Base-by-base conservation (phyloP, 768 basidiomycete genomes). In the Clitopilus passeckerianus region DNA sequence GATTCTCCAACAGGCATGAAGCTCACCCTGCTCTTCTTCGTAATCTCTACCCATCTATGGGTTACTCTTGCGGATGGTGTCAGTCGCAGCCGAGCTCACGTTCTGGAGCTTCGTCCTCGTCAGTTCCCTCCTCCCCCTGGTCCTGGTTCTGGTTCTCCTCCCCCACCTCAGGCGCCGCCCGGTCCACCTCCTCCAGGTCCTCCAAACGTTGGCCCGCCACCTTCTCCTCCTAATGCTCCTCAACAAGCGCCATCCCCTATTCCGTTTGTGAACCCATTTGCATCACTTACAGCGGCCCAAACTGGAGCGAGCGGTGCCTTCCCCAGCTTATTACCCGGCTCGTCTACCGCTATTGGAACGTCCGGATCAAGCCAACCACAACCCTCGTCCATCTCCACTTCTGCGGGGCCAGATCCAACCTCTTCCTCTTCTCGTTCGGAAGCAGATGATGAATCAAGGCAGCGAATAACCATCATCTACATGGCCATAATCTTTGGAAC, bases 401-500 rank as follows among this genome's bases (percentile, higher is more conserved):
- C 22, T 50, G 16, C 10, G 46, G 5, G 3, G 12, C 10, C 37
- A 41, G 37, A n/a, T 15, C n/a, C 18, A 50, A 50, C 46, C 46
- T 50, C 16, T 50, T 10, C 12, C 46, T 20, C 46, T n/a, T 1
- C 20, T 27, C 46, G 20, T 9, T 22, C 37, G 14, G 46, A 50
- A 4, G 5, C 46, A n/a, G 46, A 50, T 23, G 22, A 50, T 22
- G n/a, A 5, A 5, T 50, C 46, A 18, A 50, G 12, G 20, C 16
- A 22, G 5, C 46, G 46, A 5, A 53, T 58, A 33, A 60, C 61
- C 16, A 53, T 57, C 33, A 15, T 54, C 27, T 23, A 56, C 20
- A 54, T 63, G 16, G 56, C 35, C 35, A 30, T 60, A 15, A 35
- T 54, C 6, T 23, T 30, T 14, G 16, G 53, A 30, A 53, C 63